Percentiles rank a stretch among this genome's conserved stretches.
Evolutionary conservation across 208 protist genomes (phyloP).

Genomic region (Trypanosoma lewisi): DNA sequence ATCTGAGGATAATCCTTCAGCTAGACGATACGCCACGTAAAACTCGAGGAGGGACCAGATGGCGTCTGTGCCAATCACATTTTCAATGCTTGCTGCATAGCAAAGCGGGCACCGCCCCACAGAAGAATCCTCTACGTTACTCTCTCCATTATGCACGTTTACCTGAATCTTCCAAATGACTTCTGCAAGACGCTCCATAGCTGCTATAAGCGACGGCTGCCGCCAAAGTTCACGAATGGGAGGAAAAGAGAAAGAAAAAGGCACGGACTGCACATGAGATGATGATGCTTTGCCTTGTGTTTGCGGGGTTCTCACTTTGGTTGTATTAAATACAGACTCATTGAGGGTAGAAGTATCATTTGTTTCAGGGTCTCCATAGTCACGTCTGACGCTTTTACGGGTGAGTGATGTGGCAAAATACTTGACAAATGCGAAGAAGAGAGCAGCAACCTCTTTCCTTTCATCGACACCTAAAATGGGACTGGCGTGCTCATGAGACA

Average conservation of each 20-base stretch:
- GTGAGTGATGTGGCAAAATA: slow-evolving; percentile 23
- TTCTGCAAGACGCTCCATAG: slow-evolving; percentile 38
- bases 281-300: not conserved
- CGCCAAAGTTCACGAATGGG: slow-evolving; percentile 41
- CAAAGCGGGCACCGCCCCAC: slow-evolving; percentile 47
- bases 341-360: not conserved
- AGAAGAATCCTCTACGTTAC: not conserved
- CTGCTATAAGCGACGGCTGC: slow-evolving; percentile 53
- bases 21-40: slow-evolving; percentile 4
- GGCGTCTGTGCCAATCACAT: slow-evolving; percentile 44
- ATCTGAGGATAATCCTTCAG: not conserved
- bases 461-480: not conserved
- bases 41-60: slow-evolving; percentile 30
- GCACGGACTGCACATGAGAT: no score
- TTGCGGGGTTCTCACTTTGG: not conserved
- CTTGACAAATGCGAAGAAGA: slow-evolving; percentile 20
- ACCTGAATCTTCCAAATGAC: slow-evolving; percentile 28
- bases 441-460: not conserved
- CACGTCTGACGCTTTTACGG: not conserved
- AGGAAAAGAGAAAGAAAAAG: slow-evolving; percentile 12
- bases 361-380: not conserved
- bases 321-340: not conserved
- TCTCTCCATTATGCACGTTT: slow-evolving; percentile 14
- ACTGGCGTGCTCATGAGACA: not conserved
- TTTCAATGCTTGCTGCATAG: slow-evolving; percentile 46